These are phyloP conservation scores for Melanogaster broomeanus DNA, from an alignment of 768 basidiomycete genomes.

Conservation along the genomic window DNA sequence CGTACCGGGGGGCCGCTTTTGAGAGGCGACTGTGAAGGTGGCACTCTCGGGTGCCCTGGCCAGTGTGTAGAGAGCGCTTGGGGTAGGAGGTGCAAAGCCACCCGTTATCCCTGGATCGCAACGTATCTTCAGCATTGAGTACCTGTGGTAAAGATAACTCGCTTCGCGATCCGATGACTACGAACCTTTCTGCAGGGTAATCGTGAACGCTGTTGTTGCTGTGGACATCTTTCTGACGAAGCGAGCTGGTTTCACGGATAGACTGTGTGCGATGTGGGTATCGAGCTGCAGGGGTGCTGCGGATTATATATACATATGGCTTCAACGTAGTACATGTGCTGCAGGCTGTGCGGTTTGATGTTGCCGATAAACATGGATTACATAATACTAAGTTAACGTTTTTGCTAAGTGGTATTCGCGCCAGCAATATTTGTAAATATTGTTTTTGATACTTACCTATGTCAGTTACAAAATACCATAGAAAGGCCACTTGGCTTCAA, in stretches of 20 bases:
- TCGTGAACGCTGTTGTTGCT: constrained; percentile 11
- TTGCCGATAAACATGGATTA: too few relatives aligned
- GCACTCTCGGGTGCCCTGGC: constrained; percentile 38
- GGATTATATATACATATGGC: too few relatives aligned
- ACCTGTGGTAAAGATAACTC: too few relatives aligned
- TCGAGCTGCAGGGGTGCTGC: background rate
- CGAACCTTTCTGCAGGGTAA: constrained; percentile 55
- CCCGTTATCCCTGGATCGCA: constrained; percentile 64
- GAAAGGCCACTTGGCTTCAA: background rate
- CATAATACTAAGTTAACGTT: too few relatives aligned
- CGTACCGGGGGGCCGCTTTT: constrained; percentile 50
- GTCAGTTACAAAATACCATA: too few relatives aligned
- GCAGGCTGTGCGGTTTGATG: too few relatives aligned
- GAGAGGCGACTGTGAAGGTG: constrained; percentile 46
- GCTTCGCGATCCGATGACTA: too few relatives aligned
- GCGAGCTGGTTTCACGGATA: background rate
- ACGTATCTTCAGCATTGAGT: background rate
- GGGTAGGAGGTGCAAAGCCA: constrained; percentile 72
- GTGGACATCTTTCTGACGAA: constrained; percentile 17
- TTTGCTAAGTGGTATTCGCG: too few relatives aligned
- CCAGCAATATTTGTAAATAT: background rate
- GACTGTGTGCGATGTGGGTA: too few relatives aligned
- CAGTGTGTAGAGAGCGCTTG: constrained; percentile 55
- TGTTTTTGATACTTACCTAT: too few relatives aligned
- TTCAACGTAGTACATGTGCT: too few relatives aligned